Base-by-base conservation (phyloP, 73 alveolate species). In the Paramecium primaurelia region DNA sequence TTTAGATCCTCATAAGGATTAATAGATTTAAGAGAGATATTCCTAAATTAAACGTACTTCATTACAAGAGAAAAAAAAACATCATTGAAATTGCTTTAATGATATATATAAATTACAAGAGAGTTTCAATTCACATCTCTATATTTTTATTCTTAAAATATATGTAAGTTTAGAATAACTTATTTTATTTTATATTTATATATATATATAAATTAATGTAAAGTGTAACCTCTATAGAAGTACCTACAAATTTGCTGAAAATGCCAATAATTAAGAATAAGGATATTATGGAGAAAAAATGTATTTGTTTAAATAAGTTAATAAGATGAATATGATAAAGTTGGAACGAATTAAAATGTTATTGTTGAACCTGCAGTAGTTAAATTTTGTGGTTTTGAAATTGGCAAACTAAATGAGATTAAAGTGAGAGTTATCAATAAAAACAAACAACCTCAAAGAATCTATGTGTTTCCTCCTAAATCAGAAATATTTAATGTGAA, bases 371-470 rank as follows among this genome's bases (percentile, higher is more conserved):
- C 99, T 37, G 94, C 98, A 59, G 92, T 97, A 2, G 98, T 97
- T 37, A 98, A 97, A 87, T 97, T 98, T 68, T 96, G 98, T 58
- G 99, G 99, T 51, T 98, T 97, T 93, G 99, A 98, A 94, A 71
- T 93, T 51, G 90, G 83, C 84, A 98, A 97, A 93, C 94, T 95
- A 73, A 94, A 94, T 85, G 97, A 97, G 84, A 77, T 92, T 83
- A 96, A 96, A 91, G 96, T 97, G 49, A 91, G 91, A 59, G 92
- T 98, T 7, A 97, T 98, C 77, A 98, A 98, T 91, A 97, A 96
- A 92, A 95, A 98, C 2, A 95, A 96, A 64, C 93, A 94, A 64
- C 97, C 99, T 16, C 96, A 98, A 93, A 93, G 99, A 77, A 93
- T 98, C 64, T 97, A 97, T 68, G 96, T 98, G 12, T 94, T 98